Conservation (phyloP, 495 filamentous ascomycete species). For the Penicillium manginii region DNA sequence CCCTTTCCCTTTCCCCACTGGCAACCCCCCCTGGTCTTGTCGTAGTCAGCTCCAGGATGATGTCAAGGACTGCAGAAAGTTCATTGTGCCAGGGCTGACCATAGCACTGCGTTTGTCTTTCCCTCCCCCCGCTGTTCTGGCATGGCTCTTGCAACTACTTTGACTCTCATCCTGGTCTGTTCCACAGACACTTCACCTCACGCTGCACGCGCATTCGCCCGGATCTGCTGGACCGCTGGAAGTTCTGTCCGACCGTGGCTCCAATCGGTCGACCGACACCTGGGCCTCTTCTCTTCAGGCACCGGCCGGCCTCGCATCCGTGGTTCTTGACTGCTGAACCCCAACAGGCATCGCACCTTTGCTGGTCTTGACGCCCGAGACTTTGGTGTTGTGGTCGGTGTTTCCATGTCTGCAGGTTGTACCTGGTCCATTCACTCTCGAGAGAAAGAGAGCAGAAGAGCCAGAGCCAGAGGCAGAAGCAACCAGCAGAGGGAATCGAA, state of each 20-base stretch:
- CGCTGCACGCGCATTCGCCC: constrained; percentile 24
- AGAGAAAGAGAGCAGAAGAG: background rate
- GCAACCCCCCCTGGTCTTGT: background rate
- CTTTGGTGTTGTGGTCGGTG: constrained; percentile 8
- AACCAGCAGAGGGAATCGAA: background rate
- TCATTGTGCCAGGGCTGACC: constrained; percentile 3
- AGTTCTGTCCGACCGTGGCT: constrained; percentile 40
- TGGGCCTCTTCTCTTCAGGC: constrained; percentile 29
- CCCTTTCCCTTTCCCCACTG: too few relatives aligned
- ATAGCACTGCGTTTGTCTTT: constrained; percentile 14
- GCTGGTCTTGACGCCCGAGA: constrained; percentile 12
- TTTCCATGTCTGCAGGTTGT: constrained; percentile 1
- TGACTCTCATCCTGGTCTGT: constrained; percentile 14
- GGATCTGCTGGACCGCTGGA: constrained; percentile 39
- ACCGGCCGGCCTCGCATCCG: constrained; percentile 20
- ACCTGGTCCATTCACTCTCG: background rate
- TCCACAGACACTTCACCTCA: constrained; percentile 9
- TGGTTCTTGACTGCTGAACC: constrained; percentile 19
- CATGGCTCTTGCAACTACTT: background rate
- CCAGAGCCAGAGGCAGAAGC: background rate
- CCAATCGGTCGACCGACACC: constrained; percentile 23
- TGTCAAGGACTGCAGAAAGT: constrained; percentile 19
- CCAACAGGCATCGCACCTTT: constrained; percentile 5
- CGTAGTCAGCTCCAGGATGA: constrained; percentile 12
- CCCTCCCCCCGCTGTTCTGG: background rate